Percentiles rank a stretch among this genome's conserved stretches.
Conservation (phyloP, 441 rosid species). For the Populus hybrid region DNA sequence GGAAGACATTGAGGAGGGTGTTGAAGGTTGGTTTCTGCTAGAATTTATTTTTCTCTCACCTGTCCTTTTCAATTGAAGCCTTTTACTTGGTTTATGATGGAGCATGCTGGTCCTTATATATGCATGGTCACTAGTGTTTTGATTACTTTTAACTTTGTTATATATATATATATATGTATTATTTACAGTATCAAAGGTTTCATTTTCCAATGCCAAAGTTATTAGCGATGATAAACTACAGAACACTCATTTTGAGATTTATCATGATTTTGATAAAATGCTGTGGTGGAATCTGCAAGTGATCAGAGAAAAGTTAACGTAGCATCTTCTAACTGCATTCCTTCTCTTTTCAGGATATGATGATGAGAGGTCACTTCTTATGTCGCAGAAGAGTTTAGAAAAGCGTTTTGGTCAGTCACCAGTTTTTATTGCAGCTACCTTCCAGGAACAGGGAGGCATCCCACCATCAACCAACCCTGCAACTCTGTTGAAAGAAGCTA, state of each 20-base stretch:
- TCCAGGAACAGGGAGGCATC: constrained; percentile 95
- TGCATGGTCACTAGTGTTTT: neutral
- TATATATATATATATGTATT: neutral
- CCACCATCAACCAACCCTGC: constrained; percentile 96
- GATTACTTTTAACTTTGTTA: neutral
- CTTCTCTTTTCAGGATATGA: constrained; percentile 69
- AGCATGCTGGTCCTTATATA: too few species aligned
- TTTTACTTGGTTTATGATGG: constrained; percentile 1
- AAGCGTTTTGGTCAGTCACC: constrained; percentile 99
- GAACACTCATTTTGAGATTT: neutral
- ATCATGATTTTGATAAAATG: constrained; percentile 7
- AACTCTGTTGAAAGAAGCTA: constrained; percentile 89
- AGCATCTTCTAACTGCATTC: neutral
- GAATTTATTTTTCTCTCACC: neutral
- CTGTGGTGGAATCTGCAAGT: neutral
- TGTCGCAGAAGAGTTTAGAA: constrained; percentile 94
- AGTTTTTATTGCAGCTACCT: constrained; percentile 91
- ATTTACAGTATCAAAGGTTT: neutral
- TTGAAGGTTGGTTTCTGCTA: constrained; percentile 66
- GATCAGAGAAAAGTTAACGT: neutral
- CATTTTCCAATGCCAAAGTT: too few species aligned
- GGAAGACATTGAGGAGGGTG: constrained; percentile 98
- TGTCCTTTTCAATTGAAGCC: neutral
- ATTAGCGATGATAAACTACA: neutral
- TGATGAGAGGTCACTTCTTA: constrained; percentile 89